Conservation (phyloP, 2,329 filamentous ascomycete genomes). For the Colletotrichum musicola region DNA sequence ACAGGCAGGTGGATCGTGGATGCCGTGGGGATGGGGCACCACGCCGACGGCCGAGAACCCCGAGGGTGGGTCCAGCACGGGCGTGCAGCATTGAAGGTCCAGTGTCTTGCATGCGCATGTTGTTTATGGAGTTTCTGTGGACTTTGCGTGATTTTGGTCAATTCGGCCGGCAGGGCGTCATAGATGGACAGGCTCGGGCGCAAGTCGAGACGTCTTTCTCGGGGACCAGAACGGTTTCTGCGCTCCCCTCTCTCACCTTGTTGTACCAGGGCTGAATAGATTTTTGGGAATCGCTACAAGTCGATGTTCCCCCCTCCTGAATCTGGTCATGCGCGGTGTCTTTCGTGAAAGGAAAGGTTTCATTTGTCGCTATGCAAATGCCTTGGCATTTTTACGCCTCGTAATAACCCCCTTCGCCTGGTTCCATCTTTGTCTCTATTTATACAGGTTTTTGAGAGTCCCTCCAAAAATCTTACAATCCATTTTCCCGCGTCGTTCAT, state of each 20-base stretch:
- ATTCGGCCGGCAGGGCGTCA: constrained; percentile 29
- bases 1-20: constrained; percentile 55
- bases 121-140: constrained; percentile 44
- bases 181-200: constrained; percentile 30
- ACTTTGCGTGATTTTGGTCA: constrained; percentile 27
- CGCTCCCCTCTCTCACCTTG: constrained; percentile 24
- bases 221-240: constrained; percentile 32
- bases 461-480: constrained; percentile 14
- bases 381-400: constrained; percentile 11
- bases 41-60: constrained; percentile 40
- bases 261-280: constrained; percentile 18
- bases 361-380: constrained; percentile 16
- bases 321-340: too few species aligned
- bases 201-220: constrained; percentile 26
- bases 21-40: constrained; percentile 61
- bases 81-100: constrained; percentile 48
- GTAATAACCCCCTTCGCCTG: background rate
- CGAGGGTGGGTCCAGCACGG: constrained; percentile 51
- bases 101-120: constrained; percentile 6
- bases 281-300: constrained; percentile 15
- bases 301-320: background rate
- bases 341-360: background rate
- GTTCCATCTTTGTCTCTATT: constrained; percentile 2
- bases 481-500: too few species aligned
- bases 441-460: constrained; percentile 16